Percentiles rank a stretch among this genome's conserved stretches.
Conservation (phyloP, 2,329 filamentous ascomycete genomes). For the Juglanconis juglandina region DNA sequence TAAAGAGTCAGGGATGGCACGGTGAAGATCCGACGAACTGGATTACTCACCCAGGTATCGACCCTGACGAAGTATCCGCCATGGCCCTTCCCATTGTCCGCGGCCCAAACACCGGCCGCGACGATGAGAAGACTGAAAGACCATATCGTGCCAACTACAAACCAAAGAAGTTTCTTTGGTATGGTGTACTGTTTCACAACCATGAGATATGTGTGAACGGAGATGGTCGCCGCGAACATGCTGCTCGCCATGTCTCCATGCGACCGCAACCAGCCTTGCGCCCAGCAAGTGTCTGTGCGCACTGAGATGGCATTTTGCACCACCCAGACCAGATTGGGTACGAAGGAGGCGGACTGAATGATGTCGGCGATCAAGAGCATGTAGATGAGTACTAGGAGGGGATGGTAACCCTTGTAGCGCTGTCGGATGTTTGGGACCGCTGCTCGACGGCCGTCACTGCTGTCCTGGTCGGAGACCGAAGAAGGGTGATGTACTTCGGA, state of each 20-base stretch:
- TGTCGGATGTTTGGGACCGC: slow-evolving; percentile 3
- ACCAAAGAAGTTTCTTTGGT: neutral
- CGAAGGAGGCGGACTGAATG: slow-evolving; percentile 4
- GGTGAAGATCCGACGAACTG: too few relatives aligned
- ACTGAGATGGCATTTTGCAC: neutral
- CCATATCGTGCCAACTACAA: slow-evolving; percentile 2
- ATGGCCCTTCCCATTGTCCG: slow-evolving; percentile 1
- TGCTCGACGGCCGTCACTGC: neutral
- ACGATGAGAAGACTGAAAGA: slow-evolving; percentile 10
- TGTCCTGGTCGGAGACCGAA: neutral
- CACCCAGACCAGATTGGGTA: slow-evolving; percentile 7
- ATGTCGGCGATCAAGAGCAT: slow-evolving; percentile 12
- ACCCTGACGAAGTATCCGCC: slow-evolving; percentile 8
- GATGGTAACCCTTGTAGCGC: slow-evolving; percentile 8
- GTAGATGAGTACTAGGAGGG: slow-evolving; percentile 4
- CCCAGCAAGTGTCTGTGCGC: slow-evolving; percentile 6
- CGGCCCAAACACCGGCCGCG: slow-evolving; percentile 1
- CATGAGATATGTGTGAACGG: slow-evolving; percentile 1
- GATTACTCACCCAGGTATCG: slow-evolving; percentile 2
- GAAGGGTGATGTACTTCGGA: too few relatives aligned
- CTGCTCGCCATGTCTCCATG: slow-evolving; percentile 2
- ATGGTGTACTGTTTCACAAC: slow-evolving; percentile 9
- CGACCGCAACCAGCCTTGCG: slow-evolving; percentile 9
- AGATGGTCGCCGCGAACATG: slow-evolving; percentile 3
- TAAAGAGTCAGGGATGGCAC: neutral